Percentiles rank a stretch among this genome's conserved stretches.
Conservation (phyloP, 257 asterid genomes). For the Nicotiana undulata region DNA sequence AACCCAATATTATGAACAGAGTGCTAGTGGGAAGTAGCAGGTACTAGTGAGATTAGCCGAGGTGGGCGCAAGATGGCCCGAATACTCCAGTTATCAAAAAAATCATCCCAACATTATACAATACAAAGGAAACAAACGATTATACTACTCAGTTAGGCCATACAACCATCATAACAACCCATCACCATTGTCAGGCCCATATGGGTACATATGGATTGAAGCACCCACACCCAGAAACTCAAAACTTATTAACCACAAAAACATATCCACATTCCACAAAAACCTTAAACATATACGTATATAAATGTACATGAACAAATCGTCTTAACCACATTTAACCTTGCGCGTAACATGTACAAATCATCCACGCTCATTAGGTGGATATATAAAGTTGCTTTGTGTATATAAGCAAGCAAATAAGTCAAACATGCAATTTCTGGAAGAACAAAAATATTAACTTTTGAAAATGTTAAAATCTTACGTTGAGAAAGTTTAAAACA, state of each 20-base stretch:
- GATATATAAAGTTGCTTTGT: not conserved
- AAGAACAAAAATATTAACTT: not conserved
- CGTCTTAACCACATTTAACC: not conserved
- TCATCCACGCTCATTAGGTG: not conserved
- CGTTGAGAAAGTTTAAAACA: conserved; percentile 73
- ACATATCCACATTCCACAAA: not conserved
- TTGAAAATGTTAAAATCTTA: conserved; percentile 15
- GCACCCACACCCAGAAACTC: not conserved
- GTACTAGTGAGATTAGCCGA: too few relatives aligned
- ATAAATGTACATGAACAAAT: not conserved
- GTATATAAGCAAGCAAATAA: not conserved
- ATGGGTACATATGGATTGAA: not conserved
- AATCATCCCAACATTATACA: not conserved
- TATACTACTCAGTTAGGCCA: not conserved
- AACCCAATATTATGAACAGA: too few relatives aligned
- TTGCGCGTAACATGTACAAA: not conserved
- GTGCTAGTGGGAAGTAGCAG: too few relatives aligned
- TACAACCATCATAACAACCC: not conserved
- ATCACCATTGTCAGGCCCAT: not conserved
- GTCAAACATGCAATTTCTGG: not conserved
- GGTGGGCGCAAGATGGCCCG: too few relatives aligned
- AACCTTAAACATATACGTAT: not conserved
- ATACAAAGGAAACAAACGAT: not conserved
- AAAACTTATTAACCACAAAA: not conserved
- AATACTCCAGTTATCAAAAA: too few relatives aligned